phyloP scores from a whole-genome alignment of 352 stramenopile genomes.

The Pythium oligandrum region DNA sequence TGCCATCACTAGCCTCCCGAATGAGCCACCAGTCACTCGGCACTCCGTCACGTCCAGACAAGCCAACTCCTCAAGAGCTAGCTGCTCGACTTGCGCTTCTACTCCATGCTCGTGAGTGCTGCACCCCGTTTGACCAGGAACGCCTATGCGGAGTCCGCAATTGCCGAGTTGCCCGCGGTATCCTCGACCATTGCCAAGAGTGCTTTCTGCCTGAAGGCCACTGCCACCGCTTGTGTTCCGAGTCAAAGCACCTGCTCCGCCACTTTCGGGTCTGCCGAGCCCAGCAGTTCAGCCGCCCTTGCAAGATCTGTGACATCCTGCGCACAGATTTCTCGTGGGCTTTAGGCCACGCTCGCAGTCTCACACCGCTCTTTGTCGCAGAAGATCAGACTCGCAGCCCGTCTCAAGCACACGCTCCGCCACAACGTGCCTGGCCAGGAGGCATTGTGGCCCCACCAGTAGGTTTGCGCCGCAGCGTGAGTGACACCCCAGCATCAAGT shows the following conservation, averaged over 20 bases:
- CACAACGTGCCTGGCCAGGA: background rate
- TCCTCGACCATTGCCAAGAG: constrained; percentile 52
- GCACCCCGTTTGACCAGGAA: constrained; percentile 21
- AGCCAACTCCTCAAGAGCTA: constrained; percentile 24
- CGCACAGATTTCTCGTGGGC: constrained; percentile 30
- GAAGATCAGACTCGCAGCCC: background rate
- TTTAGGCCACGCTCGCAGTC: constrained; percentile 26
- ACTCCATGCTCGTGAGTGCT: constrained; percentile 46
- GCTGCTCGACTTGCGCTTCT: constrained; percentile 34
- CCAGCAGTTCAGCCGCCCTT: constrained; percentile 18
- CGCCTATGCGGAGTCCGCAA: constrained; percentile 26
- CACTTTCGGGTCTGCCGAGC: constrained; percentile 40
- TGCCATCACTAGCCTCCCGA: no score
- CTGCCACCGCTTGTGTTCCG: constrained; percentile 39
- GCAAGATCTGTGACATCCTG: constrained; percentile 25
- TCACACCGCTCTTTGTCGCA: constrained; percentile 29
- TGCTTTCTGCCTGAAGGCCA: constrained; percentile 31
- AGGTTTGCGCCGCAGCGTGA: no score
- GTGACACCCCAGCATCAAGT: no score
- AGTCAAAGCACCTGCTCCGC: constrained; percentile 43
- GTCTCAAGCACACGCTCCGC: constrained; percentile 1
- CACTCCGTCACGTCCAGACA: no score
- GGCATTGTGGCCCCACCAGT: no score
- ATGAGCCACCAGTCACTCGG: no score
- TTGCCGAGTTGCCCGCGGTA: constrained; percentile 40